Conservation (phyloP, 2,329 filamentous ascomycete species). For the Aspergillus nomiae region DNA sequence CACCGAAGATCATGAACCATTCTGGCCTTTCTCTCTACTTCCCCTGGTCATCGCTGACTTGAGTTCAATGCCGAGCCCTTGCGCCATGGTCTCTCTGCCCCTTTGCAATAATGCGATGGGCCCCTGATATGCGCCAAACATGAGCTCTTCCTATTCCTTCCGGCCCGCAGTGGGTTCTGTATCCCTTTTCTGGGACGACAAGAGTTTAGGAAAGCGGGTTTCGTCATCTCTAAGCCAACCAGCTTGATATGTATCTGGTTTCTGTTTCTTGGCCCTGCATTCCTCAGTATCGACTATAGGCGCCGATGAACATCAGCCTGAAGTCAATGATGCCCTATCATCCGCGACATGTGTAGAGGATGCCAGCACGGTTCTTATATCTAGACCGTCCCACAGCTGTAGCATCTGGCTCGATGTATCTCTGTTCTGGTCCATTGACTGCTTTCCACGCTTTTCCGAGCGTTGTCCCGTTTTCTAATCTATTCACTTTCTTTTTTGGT, state of each 20-base stretch:
- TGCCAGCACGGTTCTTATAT: slow-evolving; percentile 9
- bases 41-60: slow-evolving; percentile 3
- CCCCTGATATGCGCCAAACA: slow-evolving; percentile 16
- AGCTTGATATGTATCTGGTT: slow-evolving; percentile 6
- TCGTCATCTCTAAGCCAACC: slow-evolving; percentile 14
- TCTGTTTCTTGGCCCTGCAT: slow-evolving; percentile 12
- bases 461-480: neutral
- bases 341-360: slow-evolving; percentile 11
- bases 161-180: slow-evolving; percentile 8
- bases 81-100: slow-evolving; percentile 8
- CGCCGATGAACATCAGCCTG: slow-evolving; percentile 6
- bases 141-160: slow-evolving; percentile 12
- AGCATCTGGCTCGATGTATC: slow-evolving; percentile 1
- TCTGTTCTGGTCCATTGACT: slow-evolving; percentile 9
- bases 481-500: slow-evolving; percentile 1
- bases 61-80: slow-evolving; percentile 5
- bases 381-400: neutral
- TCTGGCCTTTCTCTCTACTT: neutral
- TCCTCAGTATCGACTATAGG: slow-evolving; percentile 4
- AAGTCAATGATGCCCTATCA: slow-evolving; percentile 9
- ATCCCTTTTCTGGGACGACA: slow-evolving; percentile 9
- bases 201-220: slow-evolving; percentile 9
- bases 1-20: slow-evolving; percentile 12
- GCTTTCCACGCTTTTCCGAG: neutral
- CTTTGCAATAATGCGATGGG: slow-evolving; percentile 7